Evolutionary conservation across 495 filamentous ascomycete genomes (phyloP), one percentile per base, ranked within the genome.

Genomic region (Xylaria curta): DNA sequence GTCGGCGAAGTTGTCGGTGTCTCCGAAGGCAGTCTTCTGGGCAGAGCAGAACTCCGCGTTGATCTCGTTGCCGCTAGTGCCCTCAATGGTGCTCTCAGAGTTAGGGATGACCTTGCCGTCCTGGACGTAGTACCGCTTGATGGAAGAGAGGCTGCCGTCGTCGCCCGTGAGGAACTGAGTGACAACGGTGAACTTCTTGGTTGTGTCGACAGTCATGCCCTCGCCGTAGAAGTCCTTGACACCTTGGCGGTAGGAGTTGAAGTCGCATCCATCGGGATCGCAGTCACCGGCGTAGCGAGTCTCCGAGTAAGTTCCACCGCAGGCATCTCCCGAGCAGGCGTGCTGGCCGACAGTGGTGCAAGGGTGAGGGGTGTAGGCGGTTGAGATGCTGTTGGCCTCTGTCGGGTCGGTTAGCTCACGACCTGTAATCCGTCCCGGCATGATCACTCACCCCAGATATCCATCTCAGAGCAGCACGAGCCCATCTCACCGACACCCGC

Each of bases 391-490:
- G 84, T 93, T 92, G 69, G 91, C 89, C 79, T 92, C 90, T 87
- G 53, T 65, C 71, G 40, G 73, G 10, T 66, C 65, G 68, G 24
- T 70, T 38, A 70, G 68, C 36, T 9, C 19, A 40, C 33, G 58
- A 21, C n/a, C 26, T 24, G 8, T 59, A 62, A 8, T 59, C 74
- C 78, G 77, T 85, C 87, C 3, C 78, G 54, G 68, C 76, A 40
- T 72, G 74, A 4, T 83, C 19, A 83, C 75, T 40, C 66, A 70
- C 68, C 68, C 82, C 89, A 91, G 78, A 92, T 86, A 75, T 93
- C 90, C 86, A 93, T 89, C 81, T 93, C 91, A 7, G 88, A 85
- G 81, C 91, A 93, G 87, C 90, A 93, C 68, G 88, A 85, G 71
- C 90, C 90, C 63, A 86, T 81, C 69, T 78, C 74, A 46, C 89